Evolutionary conservation across 2,329 filamentous ascomycete genomes (phyloP).

Genomic region (Talaromyces funiculosus): DNA sequence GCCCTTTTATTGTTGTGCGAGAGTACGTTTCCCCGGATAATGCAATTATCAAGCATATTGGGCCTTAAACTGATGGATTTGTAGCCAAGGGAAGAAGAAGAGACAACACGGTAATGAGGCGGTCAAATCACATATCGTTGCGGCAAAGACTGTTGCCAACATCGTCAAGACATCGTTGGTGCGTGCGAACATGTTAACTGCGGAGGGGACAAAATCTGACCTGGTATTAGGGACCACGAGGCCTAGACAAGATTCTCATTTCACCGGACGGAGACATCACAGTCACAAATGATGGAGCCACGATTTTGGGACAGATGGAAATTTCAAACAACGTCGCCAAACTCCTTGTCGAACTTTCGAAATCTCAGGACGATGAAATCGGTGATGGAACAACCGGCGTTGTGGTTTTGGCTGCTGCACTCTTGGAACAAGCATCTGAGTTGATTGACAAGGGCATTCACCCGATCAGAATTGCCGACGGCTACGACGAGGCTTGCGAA

Average conservation of each 20-base stretch:
- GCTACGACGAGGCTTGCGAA: slow-evolving; percentile 95
- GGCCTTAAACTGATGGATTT: slow-evolving; percentile 2
- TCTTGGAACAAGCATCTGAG: slow-evolving; percentile 93
- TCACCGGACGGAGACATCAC: slow-evolving; percentile 98
- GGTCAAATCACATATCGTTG: slow-evolving; percentile 96
- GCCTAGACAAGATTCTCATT: slow-evolving; percentile 98
- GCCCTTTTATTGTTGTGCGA: slow-evolving; percentile 96
- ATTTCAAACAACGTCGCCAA: slow-evolving; percentile 98
- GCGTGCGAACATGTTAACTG: slow-evolving; percentile 23
- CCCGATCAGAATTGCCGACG: slow-evolving; percentile 96
- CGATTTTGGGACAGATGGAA: slow-evolving; percentile 96
- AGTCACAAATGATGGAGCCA: slow-evolving; percentile 97
- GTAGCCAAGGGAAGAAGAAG: slow-evolving; percentile 94
- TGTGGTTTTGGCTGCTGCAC: slow-evolving; percentile 87
- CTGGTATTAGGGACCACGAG: slow-evolving; percentile 65
- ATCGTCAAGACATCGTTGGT: slow-evolving; percentile 93
- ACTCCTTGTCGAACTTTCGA: slow-evolving; percentile 91
- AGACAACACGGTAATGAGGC: slow-evolving; percentile 94
- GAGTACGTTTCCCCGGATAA: slow-evolving; percentile 59
- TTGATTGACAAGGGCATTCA: slow-evolving; percentile 99
- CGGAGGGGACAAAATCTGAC: neutral
- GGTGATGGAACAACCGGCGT: slow-evolving; percentile 97
- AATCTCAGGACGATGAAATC: slow-evolving; percentile 98
- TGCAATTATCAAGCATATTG: neutral
- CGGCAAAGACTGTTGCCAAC: slow-evolving; percentile 90